Evolutionary conservation across 305 asterid species (phyloP).

Genomic region (Plantago coronopus): DNA sequence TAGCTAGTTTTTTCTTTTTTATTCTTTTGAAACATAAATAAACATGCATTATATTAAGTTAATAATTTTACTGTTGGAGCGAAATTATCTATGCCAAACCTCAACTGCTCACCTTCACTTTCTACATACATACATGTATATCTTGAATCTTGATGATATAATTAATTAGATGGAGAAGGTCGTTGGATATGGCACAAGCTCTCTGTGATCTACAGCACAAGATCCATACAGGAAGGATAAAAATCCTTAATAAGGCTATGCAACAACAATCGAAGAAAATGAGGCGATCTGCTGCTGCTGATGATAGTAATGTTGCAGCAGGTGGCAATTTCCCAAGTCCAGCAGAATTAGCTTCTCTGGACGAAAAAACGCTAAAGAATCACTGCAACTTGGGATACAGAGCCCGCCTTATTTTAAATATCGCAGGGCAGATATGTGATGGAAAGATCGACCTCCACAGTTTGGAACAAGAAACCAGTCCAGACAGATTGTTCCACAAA

Average conservation of each 20-base stretch:
- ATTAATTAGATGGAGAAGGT: slow-evolving; percentile 30
- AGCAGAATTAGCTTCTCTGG: slow-evolving; percentile 29
- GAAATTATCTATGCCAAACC: no score
- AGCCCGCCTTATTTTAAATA: slow-evolving; percentile 16
- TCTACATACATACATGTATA: no score
- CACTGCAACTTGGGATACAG: slow-evolving; percentile 32
- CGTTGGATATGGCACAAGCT: slow-evolving; percentile 35
- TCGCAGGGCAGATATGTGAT: slow-evolving; percentile 23
- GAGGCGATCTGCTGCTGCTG: slow-evolving; percentile 6
- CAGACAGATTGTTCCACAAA: background rate
- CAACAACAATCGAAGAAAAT: slow-evolving; percentile 8
- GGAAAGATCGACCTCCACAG: slow-evolving; percentile 21
- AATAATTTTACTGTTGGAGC: no score
- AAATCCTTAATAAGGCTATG: background rate
- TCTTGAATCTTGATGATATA: no score
- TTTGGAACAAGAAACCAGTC: background rate
- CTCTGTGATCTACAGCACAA: slow-evolving; percentile 32
- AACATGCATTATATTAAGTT: no score
- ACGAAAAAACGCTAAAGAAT: slow-evolving; percentile 18
- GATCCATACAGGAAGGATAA: background rate
- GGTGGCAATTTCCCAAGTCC: slow-evolving; percentile 31
- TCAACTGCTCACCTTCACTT: no score
- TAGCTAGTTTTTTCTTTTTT: no score
- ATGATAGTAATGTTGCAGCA: background rate
- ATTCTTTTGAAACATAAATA: no score